phyloP scores from a whole-genome alignment of 768 basidiomycete species.

The Jaapia argillacea region DNA sequence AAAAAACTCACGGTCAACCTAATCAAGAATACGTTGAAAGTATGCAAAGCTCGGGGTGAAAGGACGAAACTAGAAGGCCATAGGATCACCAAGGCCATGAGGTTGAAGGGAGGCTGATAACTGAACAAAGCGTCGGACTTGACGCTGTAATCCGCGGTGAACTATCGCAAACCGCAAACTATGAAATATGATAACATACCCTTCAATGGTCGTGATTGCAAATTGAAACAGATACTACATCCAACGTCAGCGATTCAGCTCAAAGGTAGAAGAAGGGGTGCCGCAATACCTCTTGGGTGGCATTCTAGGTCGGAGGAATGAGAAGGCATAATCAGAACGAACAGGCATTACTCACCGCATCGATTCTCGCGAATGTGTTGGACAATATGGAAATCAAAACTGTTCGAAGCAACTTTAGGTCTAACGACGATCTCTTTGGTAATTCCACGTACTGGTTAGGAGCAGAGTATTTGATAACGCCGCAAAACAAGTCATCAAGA shows the following conservation, averaged over 20 bases:
- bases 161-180: neutral
- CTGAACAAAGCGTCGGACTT: conserved; percentile 87
- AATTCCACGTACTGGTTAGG: conserved; percentile 63
- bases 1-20: conserved; percentile 50
- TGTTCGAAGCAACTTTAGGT: conserved; percentile 16
- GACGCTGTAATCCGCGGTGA: conserved; percentile 39
- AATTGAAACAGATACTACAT: conserved; percentile 77
- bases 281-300: conserved; percentile 54
- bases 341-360: conserved; percentile 31
- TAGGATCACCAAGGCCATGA: conserved; percentile 70
- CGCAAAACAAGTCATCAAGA: conserved; percentile 73
- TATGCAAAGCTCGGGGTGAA: conserved; percentile 71
- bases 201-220: conserved; percentile 81
- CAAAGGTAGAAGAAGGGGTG: neutral
- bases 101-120: conserved; percentile 86
- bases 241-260: neutral
- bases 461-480: conserved; percentile 72
- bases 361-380: conserved; percentile 77
- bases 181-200: conserved; percentile 30
- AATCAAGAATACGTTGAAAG: conserved; percentile 79
- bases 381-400: conserved; percentile 86
- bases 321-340: neutral
- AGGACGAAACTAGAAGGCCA: conserved; percentile 72
- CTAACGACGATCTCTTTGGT: conserved; percentile 13
- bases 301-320: conserved; percentile 28